Evolutionary conservation across 176 grass and related monocot genomes (phyloP).

Genomic region (Juncus effusus): DNA sequence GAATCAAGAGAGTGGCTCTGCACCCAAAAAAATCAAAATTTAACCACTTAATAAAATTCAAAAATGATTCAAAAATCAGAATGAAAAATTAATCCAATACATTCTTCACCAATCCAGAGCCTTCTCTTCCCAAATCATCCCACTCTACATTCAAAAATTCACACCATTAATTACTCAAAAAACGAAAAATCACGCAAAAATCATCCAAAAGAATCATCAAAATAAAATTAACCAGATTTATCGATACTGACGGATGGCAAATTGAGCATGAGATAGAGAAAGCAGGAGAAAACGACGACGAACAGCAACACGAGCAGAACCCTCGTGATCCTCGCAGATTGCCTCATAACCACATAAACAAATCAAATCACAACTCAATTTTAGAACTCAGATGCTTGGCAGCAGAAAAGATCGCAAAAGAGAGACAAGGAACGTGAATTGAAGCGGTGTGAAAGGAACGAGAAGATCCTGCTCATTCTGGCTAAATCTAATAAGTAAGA

Average conservation of each 20-base stretch:
- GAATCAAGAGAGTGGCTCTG: conserved; percentile 37
- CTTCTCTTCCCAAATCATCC: conserved; percentile 20
- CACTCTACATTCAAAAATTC: conserved; percentile 24
- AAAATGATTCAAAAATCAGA: not conserved
- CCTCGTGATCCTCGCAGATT: conserved; percentile 2
- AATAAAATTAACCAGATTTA: conserved; percentile 9
- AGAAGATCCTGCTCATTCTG: too few species aligned
- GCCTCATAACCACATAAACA: conserved; percentile 18
- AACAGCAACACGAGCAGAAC: conserved; percentile 19
- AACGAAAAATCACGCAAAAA: not conserved
- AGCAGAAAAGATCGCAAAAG: not conserved
- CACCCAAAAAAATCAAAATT: not conserved
- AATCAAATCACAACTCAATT: conserved; percentile 2
- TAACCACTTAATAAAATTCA: not conserved
- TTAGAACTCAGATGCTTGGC: not conserved
- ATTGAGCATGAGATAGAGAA: conserved; percentile 21
- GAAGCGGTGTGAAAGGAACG: not conserved
- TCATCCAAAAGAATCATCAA: not conserved
- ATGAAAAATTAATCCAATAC: conserved; percentile 21
- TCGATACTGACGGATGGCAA: conserved; percentile 10
- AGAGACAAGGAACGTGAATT: too few species aligned
- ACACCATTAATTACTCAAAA: not conserved
- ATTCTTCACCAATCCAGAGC: conserved; percentile 32
- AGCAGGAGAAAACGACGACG: conserved; percentile 19
- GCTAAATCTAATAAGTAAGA: too few species aligned